Conservation (phyloP, 164 flowering plant species). For the Cinnamomum micranthum region DNA sequence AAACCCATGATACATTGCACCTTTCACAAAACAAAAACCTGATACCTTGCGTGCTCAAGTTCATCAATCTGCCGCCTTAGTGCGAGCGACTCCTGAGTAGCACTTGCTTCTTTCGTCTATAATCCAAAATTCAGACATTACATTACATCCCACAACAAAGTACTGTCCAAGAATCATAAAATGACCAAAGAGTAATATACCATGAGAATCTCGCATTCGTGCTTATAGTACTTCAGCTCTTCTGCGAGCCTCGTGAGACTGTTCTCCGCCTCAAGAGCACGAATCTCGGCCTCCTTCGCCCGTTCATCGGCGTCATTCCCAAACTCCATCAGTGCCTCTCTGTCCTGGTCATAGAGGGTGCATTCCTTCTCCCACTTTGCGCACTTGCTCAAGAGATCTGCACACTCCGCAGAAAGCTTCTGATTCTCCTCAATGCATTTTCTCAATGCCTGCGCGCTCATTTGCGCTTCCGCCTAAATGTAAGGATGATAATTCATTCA, state of each 20-base stretch:
- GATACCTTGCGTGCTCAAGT: slow-evolving; percentile 17
- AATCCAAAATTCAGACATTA: slow-evolving; percentile 2
- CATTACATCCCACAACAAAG: neutral
- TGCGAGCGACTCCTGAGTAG: slow-evolving; percentile 14
- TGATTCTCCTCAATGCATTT: slow-evolving; percentile 86
- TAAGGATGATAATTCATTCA: neutral
- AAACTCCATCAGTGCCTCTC: slow-evolving; percentile 92
- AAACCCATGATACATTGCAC: neutral
- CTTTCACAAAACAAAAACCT: neutral
- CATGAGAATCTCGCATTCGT: slow-evolving; percentile 17
- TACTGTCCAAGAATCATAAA: neutral
- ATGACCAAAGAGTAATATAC: slow-evolving; percentile 4
- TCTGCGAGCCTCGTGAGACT: slow-evolving; percentile 36
- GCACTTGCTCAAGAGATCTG: slow-evolving; percentile 46
- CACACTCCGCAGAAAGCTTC: slow-evolving; percentile 61
- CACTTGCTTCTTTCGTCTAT: slow-evolving; percentile 20
- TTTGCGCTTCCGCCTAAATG: slow-evolving; percentile 66
- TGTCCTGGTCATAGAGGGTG: slow-evolving; percentile 67
- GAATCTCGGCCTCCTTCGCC: slow-evolving; percentile 67
- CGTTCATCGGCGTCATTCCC: slow-evolving; percentile 87
- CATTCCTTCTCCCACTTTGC: slow-evolving; percentile 72
- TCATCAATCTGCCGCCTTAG: slow-evolving; percentile 14
- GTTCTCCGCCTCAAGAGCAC: slow-evolving; percentile 57
- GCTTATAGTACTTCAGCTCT: slow-evolving; percentile 46
- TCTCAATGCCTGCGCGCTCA: slow-evolving; percentile 84